Conservation (phyloP, 139 green algal genomes). For the Zygnema cylindricum region DNA sequence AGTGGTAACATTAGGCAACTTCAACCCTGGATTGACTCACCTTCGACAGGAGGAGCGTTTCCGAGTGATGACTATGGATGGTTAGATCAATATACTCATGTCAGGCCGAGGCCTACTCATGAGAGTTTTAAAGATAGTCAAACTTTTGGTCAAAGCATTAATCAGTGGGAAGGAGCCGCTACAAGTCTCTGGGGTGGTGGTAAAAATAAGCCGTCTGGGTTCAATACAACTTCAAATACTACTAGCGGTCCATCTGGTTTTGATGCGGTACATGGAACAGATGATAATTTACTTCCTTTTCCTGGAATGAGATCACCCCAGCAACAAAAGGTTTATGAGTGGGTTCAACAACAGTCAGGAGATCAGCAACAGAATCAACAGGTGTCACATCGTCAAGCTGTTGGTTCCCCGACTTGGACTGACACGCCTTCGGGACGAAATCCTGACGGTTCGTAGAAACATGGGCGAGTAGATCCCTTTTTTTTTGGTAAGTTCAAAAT, state of each 20-base stretch:
- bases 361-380: neutral
- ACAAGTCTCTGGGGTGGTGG: neutral
- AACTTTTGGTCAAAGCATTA: too few relatives aligned
- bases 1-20: neutral
- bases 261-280: neutral
- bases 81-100: neutral
- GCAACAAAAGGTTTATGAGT: neutral
- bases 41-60: neutral
- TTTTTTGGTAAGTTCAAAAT: neutral
- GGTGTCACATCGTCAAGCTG: neutral
- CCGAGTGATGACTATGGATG: neutral
- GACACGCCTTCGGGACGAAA: neutral
- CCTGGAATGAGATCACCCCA: neutral
- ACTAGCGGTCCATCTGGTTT: neutral
- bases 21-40: neutral
- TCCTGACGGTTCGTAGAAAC: neutral
- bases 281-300: neutral
- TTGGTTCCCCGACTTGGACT: neutral
- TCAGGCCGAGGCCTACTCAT: neutral
- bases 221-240: neutral
- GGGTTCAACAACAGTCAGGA: too few relatives aligned
- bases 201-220: neutral
- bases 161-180: neutral
- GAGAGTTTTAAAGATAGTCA: too few relatives aligned
- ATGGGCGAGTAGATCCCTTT: neutral